Evolutionary conservation across 345 rosid genomes (phyloP).

Genomic region (Salix brachista): DNA sequence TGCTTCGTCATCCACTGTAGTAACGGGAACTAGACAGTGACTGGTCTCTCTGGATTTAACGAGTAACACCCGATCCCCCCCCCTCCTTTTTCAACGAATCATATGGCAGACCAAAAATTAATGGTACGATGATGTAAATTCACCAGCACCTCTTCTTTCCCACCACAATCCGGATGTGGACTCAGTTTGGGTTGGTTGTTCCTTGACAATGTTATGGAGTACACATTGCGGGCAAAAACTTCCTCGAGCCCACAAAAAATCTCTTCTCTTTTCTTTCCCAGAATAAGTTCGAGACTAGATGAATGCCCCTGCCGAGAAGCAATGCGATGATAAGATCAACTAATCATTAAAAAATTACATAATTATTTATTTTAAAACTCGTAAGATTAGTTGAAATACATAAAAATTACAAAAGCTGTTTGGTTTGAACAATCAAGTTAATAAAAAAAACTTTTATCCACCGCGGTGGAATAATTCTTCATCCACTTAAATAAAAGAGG

Average conservation of each 20-base stretch:
- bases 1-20: background rate
- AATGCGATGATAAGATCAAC: too few relatives aligned
- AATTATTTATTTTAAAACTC: too few relatives aligned
- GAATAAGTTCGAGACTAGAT: too few relatives aligned
- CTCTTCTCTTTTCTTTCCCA: too few relatives aligned
- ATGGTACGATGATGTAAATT: background rate
- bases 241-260: background rate
- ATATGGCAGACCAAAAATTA: background rate
- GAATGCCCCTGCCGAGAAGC: too few relatives aligned
- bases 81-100: too few relatives aligned
- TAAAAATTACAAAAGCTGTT: too few relatives aligned
- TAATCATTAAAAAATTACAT: too few relatives aligned
- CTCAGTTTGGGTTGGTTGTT: background rate
- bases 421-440: too few relatives aligned
- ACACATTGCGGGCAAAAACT: background rate
- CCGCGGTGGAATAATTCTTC: too few relatives aligned
- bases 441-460: too few relatives aligned
- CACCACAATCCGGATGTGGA: background rate
- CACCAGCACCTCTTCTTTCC: background rate
- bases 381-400: fast-evolving
- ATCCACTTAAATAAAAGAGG: too few relatives aligned
- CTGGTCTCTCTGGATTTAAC: background rate
- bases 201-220: background rate
- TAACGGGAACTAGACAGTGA: background rate
- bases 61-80: background rate